Evolutionary conservation across 306 rosid genomes (phyloP).

Genomic region (Cajanus cajan): DNA sequence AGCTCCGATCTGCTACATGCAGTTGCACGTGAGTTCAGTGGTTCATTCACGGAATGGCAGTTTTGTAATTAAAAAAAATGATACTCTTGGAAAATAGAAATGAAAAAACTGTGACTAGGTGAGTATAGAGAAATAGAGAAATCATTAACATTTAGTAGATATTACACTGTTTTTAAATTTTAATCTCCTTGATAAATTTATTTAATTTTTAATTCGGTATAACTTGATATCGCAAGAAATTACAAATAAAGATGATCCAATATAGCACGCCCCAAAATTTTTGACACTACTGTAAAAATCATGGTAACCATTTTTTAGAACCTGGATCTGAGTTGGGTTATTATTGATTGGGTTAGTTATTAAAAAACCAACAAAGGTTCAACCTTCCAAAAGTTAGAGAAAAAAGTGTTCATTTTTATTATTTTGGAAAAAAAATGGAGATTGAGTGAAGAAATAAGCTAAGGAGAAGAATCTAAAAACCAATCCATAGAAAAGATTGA

Average conservation of each 20-base stretch:
- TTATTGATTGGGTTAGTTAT: background rate
- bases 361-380: background rate
- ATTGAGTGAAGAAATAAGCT: background rate
- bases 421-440: background rate
- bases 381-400: background rate
- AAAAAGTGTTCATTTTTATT: background rate
- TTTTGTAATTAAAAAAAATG: background rate
- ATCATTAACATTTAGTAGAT: background rate
- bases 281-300: no score
- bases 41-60: background rate
- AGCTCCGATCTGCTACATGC: conserved; percentile 42
- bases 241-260: no score
- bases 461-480: background rate
- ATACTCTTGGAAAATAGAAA: background rate
- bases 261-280: no score
- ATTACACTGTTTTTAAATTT: background rate
- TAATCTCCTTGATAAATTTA: background rate
- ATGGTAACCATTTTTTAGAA: background rate
- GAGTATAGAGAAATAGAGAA: background rate
- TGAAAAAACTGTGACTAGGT: background rate
- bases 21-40: background rate
- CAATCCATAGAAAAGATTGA: no score
- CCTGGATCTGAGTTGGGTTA: background rate
- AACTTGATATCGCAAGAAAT: background rate
- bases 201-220: background rate